Evolutionary conservation across 2,329 filamentous ascomycete species (phyloP).

Genomic region (Verticillium nonalfalfae): DNA sequence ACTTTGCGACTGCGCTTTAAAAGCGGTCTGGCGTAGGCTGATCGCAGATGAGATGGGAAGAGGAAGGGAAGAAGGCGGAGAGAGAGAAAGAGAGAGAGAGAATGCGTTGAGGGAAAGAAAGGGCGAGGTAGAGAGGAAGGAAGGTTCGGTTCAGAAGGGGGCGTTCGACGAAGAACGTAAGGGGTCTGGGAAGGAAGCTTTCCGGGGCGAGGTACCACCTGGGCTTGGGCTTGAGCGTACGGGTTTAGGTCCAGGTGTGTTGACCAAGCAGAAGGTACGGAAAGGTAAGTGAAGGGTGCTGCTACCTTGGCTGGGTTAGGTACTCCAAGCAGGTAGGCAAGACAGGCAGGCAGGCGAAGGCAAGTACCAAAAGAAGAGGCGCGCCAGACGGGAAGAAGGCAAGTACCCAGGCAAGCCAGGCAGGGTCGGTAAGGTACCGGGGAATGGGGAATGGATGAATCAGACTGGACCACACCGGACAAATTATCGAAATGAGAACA

Average conservation of each 20-base stretch:
- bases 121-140: not conserved
- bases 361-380: too few species aligned
- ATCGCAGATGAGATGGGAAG: conserved; percentile 1
- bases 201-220: not conserved
- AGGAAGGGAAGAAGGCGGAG: conserved; percentile 1
- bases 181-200: not conserved
- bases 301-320: not conserved
- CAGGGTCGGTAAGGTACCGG: not conserved
- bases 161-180: not conserved
- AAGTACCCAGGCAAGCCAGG: too few species aligned
- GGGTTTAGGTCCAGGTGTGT: not conserved
- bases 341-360: not conserved
- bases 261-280: not conserved
- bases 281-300: not conserved
- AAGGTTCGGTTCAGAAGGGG: not conserved
- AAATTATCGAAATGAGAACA: not conserved
- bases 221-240: not conserved
- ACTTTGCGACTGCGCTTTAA: conserved; percentile 1
- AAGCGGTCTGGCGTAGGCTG: not conserved
- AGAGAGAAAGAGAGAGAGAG: not conserved
- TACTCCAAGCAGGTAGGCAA: not conserved
- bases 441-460: not conserved
- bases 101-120: conserved; percentile 1
- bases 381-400: too few species aligned
- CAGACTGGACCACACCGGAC: not conserved